Percentiles rank a stretch among this genome's conserved stretches.
phyloP scores from a whole-genome alignment of 1,284 basidiomycete genomes.

The Sphaerobolus stellatus region DNA sequence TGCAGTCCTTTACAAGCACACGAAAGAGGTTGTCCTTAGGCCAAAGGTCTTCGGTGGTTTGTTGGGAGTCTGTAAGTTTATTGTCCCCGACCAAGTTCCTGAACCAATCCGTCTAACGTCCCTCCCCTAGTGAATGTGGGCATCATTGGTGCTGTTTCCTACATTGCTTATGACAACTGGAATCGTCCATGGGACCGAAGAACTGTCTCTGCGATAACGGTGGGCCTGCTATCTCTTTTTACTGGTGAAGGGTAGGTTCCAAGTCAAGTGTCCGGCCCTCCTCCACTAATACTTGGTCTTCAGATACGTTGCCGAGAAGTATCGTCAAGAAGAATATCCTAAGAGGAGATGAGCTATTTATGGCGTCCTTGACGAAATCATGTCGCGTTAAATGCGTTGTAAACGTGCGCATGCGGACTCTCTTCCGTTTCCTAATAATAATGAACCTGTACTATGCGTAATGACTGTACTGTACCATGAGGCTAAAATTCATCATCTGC shows the following conservation, averaged over 20 bases:
- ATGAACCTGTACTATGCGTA: too few relatives aligned
- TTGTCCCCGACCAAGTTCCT: not conserved
- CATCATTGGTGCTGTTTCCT: conserved; percentile 67
- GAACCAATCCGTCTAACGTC: not conserved
- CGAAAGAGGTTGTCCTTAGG: conserved; percentile 61
- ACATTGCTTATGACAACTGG: conserved; percentile 72
- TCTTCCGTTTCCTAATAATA: too few relatives aligned
- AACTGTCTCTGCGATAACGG: conserved; percentile 59
- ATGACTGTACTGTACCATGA: conserved; percentile 1
- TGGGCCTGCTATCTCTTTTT: conserved; percentile 65
- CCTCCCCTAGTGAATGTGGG: conserved; percentile 59
- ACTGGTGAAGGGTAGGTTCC: conserved; percentile 62
- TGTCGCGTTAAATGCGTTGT: too few relatives aligned
- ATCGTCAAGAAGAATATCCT: conserved; percentile 13
- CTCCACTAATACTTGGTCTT: not conserved
- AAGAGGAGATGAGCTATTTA: conserved; percentile 7
- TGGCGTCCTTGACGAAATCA: too few relatives aligned
- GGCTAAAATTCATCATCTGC: too few relatives aligned
- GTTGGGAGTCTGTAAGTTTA: conserved; percentile 56
- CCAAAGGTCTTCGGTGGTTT: conserved; percentile 71
- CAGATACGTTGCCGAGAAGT: conserved; percentile 11
- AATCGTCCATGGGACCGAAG: conserved; percentile 71
- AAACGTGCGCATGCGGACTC: too few relatives aligned
- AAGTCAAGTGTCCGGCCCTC: not conserved
- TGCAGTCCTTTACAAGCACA: conserved; percentile 55